phyloP scores from a whole-genome alignment of 352 stramenopile genomes.

The Hyphochytrium catenoides region DNA sequence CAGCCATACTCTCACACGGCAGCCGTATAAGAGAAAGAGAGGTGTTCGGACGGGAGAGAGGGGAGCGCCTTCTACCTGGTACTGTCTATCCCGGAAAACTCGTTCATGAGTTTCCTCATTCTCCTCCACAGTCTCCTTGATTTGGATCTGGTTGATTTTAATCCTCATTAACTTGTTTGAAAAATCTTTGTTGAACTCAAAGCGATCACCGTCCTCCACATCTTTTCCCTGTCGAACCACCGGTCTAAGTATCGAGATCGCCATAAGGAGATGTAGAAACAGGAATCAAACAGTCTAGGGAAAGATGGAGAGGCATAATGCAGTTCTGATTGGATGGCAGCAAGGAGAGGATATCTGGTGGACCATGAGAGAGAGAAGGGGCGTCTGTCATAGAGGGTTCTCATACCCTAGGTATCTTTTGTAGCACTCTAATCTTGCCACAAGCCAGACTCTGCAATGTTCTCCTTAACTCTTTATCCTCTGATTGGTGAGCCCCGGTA shows the following conservation, averaged over 20 bases:
- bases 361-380: too few species aligned
- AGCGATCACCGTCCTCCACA: slow-evolving; percentile 49
- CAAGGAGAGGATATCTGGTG: too few species aligned
- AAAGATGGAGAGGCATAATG: too few species aligned
- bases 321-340: too few species aligned
- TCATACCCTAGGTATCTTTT: slow-evolving; percentile 40
- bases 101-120: slow-evolving; percentile 77
- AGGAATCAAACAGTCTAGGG: too few species aligned
- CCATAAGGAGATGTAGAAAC: too few species aligned
- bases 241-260: background rate
- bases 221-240: slow-evolving; percentile 24
- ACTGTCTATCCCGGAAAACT: slow-evolving; percentile 75
- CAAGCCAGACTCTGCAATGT: slow-evolving; percentile 67
- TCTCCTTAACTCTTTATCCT: slow-evolving; percentile 60
- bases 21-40: too few species aligned
- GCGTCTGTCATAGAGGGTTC: too few species aligned
- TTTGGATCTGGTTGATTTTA: slow-evolving; percentile 83
- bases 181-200: slow-evolving; percentile 63
- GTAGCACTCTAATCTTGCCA: slow-evolving; percentile 61
- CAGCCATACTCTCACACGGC: too few species aligned
- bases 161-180: slow-evolving; percentile 64
- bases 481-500: too few species aligned
- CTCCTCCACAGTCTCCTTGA: slow-evolving; percentile 79
- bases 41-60: too few species aligned
- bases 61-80: slow-evolving; percentile 48